A percentile compares a stretch with the other conserved stretches of the same genome.
phyloP scores from a whole-genome alignment of 2,329 filamentous ascomycete genomes.

The Fusarium incarnatum region DNA sequence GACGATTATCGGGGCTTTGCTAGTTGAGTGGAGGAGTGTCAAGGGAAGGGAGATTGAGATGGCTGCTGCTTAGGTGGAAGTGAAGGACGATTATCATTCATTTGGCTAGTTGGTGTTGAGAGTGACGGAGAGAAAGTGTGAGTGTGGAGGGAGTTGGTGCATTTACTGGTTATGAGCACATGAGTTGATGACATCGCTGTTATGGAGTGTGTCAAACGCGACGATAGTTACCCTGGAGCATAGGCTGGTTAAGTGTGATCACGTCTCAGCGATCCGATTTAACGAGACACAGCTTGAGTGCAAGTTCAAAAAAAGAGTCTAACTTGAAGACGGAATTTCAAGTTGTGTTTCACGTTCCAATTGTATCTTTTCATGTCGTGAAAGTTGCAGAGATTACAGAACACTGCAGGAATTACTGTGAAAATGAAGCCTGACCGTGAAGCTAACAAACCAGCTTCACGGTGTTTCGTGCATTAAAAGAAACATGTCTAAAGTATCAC shows the following conservation, averaged over 20 bases:
- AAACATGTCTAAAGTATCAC: too few species aligned
- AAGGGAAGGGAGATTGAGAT: slow-evolving; percentile 63
- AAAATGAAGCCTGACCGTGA: too few species aligned
- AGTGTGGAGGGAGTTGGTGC: not conserved
- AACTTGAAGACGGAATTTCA: not conserved
- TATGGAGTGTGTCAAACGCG: not conserved
- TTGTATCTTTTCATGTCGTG: too few species aligned
- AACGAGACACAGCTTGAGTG: too few species aligned
- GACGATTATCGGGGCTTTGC: slow-evolving; percentile 56
- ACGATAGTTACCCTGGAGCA: not conserved
- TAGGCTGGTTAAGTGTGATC: fast-evolving
- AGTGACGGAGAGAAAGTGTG: not conserved
- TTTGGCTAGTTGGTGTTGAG: not conserved
- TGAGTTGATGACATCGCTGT: not conserved
- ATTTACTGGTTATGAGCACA: not conserved
- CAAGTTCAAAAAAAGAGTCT: too few species aligned
- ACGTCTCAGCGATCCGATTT: not conserved
- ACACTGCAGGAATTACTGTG: too few species aligned
- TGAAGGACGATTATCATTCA: not conserved
- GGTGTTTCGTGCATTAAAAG: too few species aligned
- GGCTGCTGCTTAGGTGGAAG: slow-evolving; percentile 38
- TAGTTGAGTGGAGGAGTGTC: slow-evolving; percentile 67
- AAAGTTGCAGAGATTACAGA: too few species aligned
- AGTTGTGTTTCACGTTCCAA: not conserved
- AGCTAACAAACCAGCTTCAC: too few species aligned